phyloP scores from a whole-genome alignment of 148 eudicot genomes.

The Rhododendron griersonianum region DNA sequence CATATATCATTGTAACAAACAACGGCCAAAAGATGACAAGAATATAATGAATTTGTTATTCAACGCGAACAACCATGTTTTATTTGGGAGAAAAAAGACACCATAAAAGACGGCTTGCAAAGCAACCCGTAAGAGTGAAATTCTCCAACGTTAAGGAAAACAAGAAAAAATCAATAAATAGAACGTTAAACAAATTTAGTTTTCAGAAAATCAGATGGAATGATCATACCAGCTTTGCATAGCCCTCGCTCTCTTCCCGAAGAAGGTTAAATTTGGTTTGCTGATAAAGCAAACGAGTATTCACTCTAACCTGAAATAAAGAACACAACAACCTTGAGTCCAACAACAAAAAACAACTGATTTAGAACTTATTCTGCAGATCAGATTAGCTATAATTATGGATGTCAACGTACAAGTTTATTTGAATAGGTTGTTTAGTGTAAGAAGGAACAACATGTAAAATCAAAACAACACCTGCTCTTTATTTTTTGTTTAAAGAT shows the following conservation, averaged over 20 bases:
- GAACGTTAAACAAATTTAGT: not conserved
- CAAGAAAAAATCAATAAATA: not conserved
- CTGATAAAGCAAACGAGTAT: slow-evolving; percentile 66
- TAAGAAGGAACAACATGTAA: not conserved
- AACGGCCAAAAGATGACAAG: not conserved
- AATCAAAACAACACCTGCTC: not conserved
- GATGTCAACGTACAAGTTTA: not conserved
- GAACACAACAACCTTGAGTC: slow-evolving; percentile 13
- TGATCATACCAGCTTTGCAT: slow-evolving; percentile 85
- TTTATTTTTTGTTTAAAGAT: not conserved
- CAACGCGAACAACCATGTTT: not conserved
- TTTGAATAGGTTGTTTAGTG: not conserved
- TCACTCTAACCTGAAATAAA: slow-evolving; percentile 84
- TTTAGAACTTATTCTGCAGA: not conserved
- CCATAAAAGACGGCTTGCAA: not conserved
- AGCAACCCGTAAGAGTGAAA: not conserved
- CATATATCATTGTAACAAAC: not conserved
- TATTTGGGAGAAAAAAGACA: not conserved
- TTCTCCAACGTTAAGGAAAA: not conserved
- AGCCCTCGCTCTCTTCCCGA: slow-evolving; percentile 98
- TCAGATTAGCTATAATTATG: not conserved
- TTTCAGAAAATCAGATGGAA: slow-evolving; percentile 4
- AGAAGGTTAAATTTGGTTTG: slow-evolving; percentile 97
- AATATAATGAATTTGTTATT: not conserved
- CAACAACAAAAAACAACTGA: not conserved